Conservation (phyloP, 768 basidiomycete species). For the Artomyces pyxidatus region DNA sequence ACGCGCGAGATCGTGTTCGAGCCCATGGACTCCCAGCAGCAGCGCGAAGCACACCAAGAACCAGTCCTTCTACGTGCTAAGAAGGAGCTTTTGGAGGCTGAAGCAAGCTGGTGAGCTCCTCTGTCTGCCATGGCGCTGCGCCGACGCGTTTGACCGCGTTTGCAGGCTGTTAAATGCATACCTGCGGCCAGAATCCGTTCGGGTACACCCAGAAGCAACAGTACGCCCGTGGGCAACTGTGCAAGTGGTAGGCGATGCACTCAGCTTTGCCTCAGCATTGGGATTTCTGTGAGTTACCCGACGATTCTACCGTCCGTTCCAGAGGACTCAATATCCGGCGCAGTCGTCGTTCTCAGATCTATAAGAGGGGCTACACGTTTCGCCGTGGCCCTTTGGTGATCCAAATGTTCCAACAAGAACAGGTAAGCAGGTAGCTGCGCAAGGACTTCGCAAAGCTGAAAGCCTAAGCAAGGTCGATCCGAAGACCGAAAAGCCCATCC, state of each 20-base stretch:
- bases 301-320: background rate
- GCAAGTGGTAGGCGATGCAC: constrained; percentile 70
- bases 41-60: constrained; percentile 54
- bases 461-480: constrained; percentile 48
- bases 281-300: constrained; percentile 55
- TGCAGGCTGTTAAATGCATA: constrained; percentile 71
- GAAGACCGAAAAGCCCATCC: constrained; percentile 66
- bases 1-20: constrained; percentile 77
- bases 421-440: constrained; percentile 36
- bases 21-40: constrained; percentile 58
- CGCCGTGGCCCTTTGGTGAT: constrained; percentile 62
- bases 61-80: constrained; percentile 64
- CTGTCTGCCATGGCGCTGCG: background rate
- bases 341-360: constrained; percentile 67
- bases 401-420: constrained; percentile 81
- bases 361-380: constrained; percentile 76
- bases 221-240: constrained; percentile 81
- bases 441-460: constrained; percentile 1
- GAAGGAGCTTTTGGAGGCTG: constrained; percentile 60
- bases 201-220: constrained; percentile 79
- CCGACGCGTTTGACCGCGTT: background rate
- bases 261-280: constrained; percentile 72
- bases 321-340: background rate
- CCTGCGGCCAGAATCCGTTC: constrained; percentile 76
- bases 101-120: constrained; percentile 52